Evolutionary conservation across 352 stramenopile species (phyloP), one percentile per base, ranked within the genome.

Genomic region (Globisporangium mamillatum): DNA sequence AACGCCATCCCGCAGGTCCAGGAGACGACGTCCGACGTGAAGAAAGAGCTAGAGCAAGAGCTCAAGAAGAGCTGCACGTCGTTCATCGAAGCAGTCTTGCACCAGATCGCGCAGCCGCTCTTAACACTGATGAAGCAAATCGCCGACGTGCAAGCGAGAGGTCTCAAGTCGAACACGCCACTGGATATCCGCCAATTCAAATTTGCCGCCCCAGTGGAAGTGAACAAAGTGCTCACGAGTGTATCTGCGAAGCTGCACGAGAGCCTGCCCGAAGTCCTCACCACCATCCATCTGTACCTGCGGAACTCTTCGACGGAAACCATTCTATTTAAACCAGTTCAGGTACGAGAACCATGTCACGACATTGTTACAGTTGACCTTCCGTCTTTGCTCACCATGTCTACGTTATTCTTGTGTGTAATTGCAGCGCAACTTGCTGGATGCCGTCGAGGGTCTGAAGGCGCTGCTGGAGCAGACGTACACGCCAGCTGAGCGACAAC

Each of bases 291-390:
- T 12, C 66, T 89, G 32, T 95, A 95, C 58, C 72, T 95, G 48
- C 77, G 80, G n/a, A 93, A 95, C 50, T 58, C 83, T 25, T 91
- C 86, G 7, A 94, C 88, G 5, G 88, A 95, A 68, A 78, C 75
- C 52, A 94, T 95, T 34, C 71, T 95, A 58, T 93, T 94, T 70
- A 92, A 91, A 68, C 86, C 88, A 8, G 81, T 95, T 4, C 82
- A 94, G 80, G 88, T 93, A 63, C 38, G 41, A 36, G 58, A 34
- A n/a, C 2, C 16, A 9, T 20, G 7, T 56, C 54, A 63, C 24
- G 18, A 60, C 24, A 22, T 20, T 60, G 16, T 25, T 46, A 27
- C 24, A 34, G 3, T 60, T n/a, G 3, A 36, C 2, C 5, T n/a
- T 34, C 4, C 25, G 10, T 29, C 29, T 59, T 12, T 20, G n/a